Base-by-base conservation (phyloP, 1,284 basidiomycete species). In the Apiotrichum porosum region DNA sequence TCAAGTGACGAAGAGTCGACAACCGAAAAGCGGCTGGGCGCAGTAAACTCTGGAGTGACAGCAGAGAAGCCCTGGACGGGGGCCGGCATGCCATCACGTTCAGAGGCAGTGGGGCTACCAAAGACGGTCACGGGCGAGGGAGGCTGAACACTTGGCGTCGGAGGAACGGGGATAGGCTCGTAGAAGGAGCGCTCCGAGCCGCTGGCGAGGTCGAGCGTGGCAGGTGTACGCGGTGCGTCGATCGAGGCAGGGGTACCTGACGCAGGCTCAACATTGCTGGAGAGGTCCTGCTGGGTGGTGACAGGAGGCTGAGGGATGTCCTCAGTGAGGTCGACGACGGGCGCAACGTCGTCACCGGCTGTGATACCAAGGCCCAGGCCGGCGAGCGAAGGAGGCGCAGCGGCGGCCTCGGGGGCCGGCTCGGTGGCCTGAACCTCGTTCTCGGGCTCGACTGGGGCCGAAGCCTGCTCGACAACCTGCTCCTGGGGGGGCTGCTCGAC, bases 21-120 rank as follows among this genome's bases (percentile, higher is more conserved):
- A n/a, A 28, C 26, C 6, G 26, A 28, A 12, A 41, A 33, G 19
- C 30, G 28, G 31, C 30, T 17, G 8, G 28, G 32, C 13, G 30
- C 13, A 1, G 41, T 22, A 26, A 42, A 42, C 32, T 42, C 41
- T 19, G 41, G 41, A 12, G 41, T 42, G 5, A 42, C 41, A 6
- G 41, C 41, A 10, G 41, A 42, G n/a, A 24, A 34, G 37, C 23
- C 37, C 18, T 34, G 31, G 19, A 9, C 28, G 26, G 24, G 10
- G 12, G 8, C n/a, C n/a, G n/a, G n/a, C n/a, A n/a, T n/a, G n/a
- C n/a, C 18, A 30, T 23, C 15, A 41, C 23, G 30, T 23, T 31
- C 19, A 21, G 12, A 10, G 41, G 9, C 15, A 6, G 26, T 12
- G 8, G 26, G 26, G 12, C 26, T 28, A 12, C 13, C 9, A n/a